phyloP scores from a whole-genome alignment of 257 asterid genomes.

The Gardenia jasminoides region DNA sequence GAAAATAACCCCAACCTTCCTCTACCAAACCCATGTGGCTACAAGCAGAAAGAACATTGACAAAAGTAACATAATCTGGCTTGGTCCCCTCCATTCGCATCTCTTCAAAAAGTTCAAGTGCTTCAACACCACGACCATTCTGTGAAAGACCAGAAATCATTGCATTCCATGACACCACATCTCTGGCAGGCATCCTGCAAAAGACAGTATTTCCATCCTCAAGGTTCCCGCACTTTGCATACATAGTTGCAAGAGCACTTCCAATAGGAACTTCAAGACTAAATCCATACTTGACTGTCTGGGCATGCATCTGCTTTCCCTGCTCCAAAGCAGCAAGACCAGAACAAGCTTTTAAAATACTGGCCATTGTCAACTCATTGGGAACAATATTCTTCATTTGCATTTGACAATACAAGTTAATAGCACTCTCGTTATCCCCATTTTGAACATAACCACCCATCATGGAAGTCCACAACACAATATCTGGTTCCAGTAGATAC shows the following conservation, averaged over 20 bases:
- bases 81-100: slow-evolving; percentile 53
- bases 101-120: slow-evolving; percentile 71
- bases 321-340: slow-evolving; percentile 76
- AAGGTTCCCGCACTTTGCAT: slow-evolving; percentile 74
- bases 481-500: slow-evolving; percentile 53
- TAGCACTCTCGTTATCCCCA: slow-evolving; percentile 67
- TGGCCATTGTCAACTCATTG: slow-evolving; percentile 76
- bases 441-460: slow-evolving; percentile 76
- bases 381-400: slow-evolving; percentile 57
- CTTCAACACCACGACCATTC: slow-evolving; percentile 67
- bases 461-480: slow-evolving; percentile 87
- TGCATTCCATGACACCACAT: slow-evolving; percentile 81
- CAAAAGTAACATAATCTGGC: slow-evolving; percentile 71
- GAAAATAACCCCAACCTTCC: slow-evolving; percentile 60
- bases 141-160: slow-evolving; percentile 91
- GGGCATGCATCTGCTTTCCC: slow-evolving; percentile 83
- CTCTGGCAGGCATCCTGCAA: slow-evolving; percentile 68
- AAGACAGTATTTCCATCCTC: slow-evolving; percentile 55
- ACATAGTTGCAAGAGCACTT: slow-evolving; percentile 87
- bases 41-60: slow-evolving; percentile 73
- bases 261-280: slow-evolving; percentile 76
- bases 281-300: slow-evolving; percentile 63
- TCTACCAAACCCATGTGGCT: slow-evolving; percentile 89
- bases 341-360: slow-evolving; percentile 79
- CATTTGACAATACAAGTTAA: slow-evolving; percentile 68